Evolutionary conservation across 2,329 filamentous ascomycete genomes (phyloP), one percentile per base, ranked within the genome.

Genomic region (Scedosporium minutisporum): DNA sequence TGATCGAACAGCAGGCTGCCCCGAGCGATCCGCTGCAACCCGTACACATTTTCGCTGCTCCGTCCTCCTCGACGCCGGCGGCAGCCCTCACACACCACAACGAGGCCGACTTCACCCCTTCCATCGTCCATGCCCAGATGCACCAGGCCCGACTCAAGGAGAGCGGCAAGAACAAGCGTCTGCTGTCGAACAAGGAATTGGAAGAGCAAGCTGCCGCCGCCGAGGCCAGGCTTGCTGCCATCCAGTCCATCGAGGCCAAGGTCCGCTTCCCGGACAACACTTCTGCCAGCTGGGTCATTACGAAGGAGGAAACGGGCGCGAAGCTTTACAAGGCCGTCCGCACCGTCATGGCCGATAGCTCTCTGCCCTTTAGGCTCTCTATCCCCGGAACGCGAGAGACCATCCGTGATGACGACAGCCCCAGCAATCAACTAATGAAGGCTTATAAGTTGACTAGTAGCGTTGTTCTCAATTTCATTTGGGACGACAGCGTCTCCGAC

Each of bases 181-280:
- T 97, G 1, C 84, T 85, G 5, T 96, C 91, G 0, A 92, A 97
- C 74, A 85, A 84, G 41, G 93, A 97, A 71, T 78, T 96, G 10
- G 87, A 86, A 42, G 86, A 87, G 25, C 85, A 87, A 66, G 87
- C 86, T 41, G 79, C 83, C 4, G 86, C 84, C 23, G 85, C 87
- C 61, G 82, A 84, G 57, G 85, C 87, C 33, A 87, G 81, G 65
- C 77, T 92, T 1, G 82, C 87, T 4, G 81, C 83, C 4, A 81
- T 93, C 64, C 85, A 83, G 60, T 83, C 84, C 38, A 83, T 96
- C 38, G 82, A 85, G 29, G 81, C 97, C 66, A 91, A 90, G 66
- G 83, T 97, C 58, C 88, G 93, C 27, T 93, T 97, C 68, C 93
- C 93, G 0, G 93, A 97, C 71, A 90, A 93, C 68, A 89, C 87